Evolutionary conservation across 1,284 basidiomycete genomes (phyloP), one percentile per base, ranked within the genome.

Genomic region (Ceraceosorus guamensis): DNA sequence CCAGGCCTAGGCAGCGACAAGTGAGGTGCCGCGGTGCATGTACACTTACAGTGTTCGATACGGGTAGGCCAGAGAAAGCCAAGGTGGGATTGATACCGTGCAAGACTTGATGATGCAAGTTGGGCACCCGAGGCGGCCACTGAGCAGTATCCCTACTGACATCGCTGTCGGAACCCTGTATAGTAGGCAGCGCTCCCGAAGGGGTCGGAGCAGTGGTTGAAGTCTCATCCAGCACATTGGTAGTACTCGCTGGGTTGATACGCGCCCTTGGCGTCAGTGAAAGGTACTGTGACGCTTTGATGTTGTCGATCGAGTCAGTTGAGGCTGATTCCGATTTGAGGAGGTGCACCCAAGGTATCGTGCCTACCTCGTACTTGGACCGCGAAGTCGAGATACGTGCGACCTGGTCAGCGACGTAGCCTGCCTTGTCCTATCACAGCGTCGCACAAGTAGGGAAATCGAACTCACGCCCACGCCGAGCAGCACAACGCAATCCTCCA

Each of bases 321-420:
- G 46, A 6, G 5, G 57, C 46, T 0, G 63, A 55, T 6, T 47
- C 46, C 13, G 62, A 57, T 10, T 59, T 59, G 3, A 70, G 57
- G 0, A 70, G 56, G 48, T 67, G 54, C 31, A 68, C 49, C 50
- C 61, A 70, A 0, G 61, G 63, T 47, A 60, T 68, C 37, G 56
- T 59, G 18, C 55, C 55, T 5, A 63, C 57, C 2, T 60, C 61
- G 44, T 71, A 71, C 0, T 67, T 41, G 37, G 8, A 8, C n/a
- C 37, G n/a, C n/a, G n/a, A n/a, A n/a, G n/a, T 67, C 3, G 63
- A 61, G 0, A 62, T 67, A 1, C 66, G 53, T 2, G 69, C 58
- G 30, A 70, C 60, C 13, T 62, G 57, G 44, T 70, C 68, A 5
- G 69, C 64, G n/a, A n/a, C n/a, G n/a, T n/a, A 41, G 37, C 8